Evolutionary conservation across 768 basidiomycete species (phyloP).

Genomic region (Phaeotremella skinneri): DNA sequence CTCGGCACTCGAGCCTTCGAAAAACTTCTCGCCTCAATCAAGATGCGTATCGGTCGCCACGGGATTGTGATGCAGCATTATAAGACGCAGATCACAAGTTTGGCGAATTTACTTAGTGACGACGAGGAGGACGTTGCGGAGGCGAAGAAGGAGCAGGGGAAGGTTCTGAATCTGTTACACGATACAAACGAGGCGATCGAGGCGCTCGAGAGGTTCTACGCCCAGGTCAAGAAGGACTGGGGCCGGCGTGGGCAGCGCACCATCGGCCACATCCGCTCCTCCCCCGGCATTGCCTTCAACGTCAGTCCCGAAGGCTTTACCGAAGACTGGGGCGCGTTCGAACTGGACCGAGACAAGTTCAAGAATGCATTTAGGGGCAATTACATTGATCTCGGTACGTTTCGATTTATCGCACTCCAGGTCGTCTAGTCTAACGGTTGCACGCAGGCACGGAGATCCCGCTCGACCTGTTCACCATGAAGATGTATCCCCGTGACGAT

Average conservation of each 20-base stretch:
- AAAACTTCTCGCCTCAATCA: constrained; percentile 14
- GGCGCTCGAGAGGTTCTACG: constrained; percentile 27
- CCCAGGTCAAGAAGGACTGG: constrained; percentile 38
- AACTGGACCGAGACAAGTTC: constrained; percentile 28
- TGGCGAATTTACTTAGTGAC: no score
- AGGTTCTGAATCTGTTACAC: no score
- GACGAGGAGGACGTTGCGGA: no score
- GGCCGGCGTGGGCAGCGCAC: constrained; percentile 29
- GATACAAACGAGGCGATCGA: constrained; percentile 23
- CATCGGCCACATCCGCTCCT: constrained; percentile 41
- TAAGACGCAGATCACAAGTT: no score
- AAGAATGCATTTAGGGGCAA: constrained; percentile 22
- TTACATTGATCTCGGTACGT: no score
- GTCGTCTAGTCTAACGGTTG: neutral
- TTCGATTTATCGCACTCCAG: no score
- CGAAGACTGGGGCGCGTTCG: constrained; percentile 34
- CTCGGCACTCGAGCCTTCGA: neutral
- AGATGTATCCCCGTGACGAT: neutral
- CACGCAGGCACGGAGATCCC: no score
- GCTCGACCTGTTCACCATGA: neutral
- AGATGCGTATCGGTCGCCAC: no score
- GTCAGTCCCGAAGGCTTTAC: constrained; percentile 21
- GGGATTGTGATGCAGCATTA: no score
- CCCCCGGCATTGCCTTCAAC: constrained; percentile 35
- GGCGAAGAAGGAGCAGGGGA: no score